Conservation (phyloP, 2,329 filamentous ascomycete species). For the Apiospora koreana region DNA sequence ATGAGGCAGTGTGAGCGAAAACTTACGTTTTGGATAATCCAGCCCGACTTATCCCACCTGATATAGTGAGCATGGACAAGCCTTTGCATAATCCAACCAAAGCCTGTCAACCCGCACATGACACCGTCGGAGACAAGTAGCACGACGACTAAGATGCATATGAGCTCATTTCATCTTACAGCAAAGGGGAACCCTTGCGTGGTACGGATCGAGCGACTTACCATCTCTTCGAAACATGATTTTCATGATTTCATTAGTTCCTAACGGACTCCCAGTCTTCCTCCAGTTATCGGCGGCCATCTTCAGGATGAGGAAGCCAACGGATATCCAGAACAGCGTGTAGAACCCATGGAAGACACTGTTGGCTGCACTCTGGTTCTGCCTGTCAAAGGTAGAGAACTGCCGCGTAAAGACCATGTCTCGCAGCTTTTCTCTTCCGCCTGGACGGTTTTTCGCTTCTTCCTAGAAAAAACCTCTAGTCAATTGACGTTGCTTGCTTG, state of each 20-base stretch:
- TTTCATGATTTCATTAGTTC: conserved; percentile 9
- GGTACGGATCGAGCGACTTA: conserved; percentile 22
- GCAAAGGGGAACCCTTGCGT: conserved; percentile 6
- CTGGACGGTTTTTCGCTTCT: conserved; percentile 21
- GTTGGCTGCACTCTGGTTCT: conserved; percentile 64
- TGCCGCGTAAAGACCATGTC: conserved; percentile 71
- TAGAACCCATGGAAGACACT: conserved; percentile 80
- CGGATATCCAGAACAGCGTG: conserved; percentile 74
- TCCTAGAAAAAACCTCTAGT: conserved; percentile 15
- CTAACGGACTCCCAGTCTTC: conserved; percentile 45
- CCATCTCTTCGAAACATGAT: conserved; percentile 59
- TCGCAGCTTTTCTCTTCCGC: conserved; percentile 37
- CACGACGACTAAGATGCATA: conserved; percentile 43
- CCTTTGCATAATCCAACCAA: conserved; percentile 67
- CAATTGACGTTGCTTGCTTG: neutral
- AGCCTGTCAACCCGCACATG: conserved; percentile 66
- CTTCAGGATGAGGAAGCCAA: conserved; percentile 66
- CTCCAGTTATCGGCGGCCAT: conserved; percentile 70
- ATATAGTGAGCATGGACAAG: conserved; percentile 60
- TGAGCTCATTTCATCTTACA: neutral
- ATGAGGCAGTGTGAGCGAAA: neutral
- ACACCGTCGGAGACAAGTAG: conserved; percentile 65
- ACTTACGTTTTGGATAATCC: conserved; percentile 70
- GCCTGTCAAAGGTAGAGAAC: conserved; percentile 74
- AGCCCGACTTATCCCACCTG: conserved; percentile 68